These are phyloP conservation scores for Elsinoe ampelina DNA, from an alignment of 2,329 filamentous ascomycete species.

Conservation along the genomic window DNA sequence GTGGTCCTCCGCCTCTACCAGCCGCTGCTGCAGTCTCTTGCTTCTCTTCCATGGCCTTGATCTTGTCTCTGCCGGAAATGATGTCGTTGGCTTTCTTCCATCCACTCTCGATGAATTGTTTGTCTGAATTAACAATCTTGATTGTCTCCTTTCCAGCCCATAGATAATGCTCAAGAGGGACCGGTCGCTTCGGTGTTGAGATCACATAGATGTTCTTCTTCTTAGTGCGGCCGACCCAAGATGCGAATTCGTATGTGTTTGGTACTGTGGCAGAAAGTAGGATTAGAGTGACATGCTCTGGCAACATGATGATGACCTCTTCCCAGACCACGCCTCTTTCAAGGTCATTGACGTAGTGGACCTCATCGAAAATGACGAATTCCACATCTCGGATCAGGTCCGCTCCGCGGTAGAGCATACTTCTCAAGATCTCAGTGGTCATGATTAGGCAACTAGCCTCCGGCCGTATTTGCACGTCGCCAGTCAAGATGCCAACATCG, in stretches of 20 bases:
- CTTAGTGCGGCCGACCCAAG: slow-evolving; percentile 95
- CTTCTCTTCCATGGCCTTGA: slow-evolving; percentile 46
- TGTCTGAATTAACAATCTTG: slow-evolving; percentile 90
- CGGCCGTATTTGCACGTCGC: slow-evolving; percentile 94
- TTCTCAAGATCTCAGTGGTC: slow-evolving; percentile 95
- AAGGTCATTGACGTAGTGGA: slow-evolving; percentile 95
- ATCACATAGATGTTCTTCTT: slow-evolving; percentile 99
- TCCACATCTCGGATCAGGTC: slow-evolving; percentile 96
- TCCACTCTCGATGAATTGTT: slow-evolving; percentile 80
- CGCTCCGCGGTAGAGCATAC: slow-evolving; percentile 94
- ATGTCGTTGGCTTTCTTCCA: slow-evolving; percentile 90
- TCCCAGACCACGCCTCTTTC: slow-evolving; percentile 98
- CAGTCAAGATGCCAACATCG: slow-evolving; percentile 92
- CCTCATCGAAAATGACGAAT: slow-evolving; percentile 97
- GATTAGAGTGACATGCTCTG: slow-evolving; percentile 92
- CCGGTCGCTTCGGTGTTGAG: slow-evolving; percentile 87
- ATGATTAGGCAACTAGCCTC: slow-evolving; percentile 98
- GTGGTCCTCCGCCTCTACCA: slow-evolving; percentile 43
- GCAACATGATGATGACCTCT: slow-evolving; percentile 98
- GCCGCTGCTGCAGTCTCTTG: slow-evolving; percentile 37
- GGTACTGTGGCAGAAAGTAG: slow-evolving; percentile 92
- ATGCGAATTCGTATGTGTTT: slow-evolving; percentile 95
- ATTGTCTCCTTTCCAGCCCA: slow-evolving; percentile 90
- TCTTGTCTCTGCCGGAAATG: slow-evolving; percentile 72
- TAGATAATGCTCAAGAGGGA: slow-evolving; percentile 89